Conservation (phyloP, 768 basidiomycete genomes). For the Pleurotus djamor region DNA sequence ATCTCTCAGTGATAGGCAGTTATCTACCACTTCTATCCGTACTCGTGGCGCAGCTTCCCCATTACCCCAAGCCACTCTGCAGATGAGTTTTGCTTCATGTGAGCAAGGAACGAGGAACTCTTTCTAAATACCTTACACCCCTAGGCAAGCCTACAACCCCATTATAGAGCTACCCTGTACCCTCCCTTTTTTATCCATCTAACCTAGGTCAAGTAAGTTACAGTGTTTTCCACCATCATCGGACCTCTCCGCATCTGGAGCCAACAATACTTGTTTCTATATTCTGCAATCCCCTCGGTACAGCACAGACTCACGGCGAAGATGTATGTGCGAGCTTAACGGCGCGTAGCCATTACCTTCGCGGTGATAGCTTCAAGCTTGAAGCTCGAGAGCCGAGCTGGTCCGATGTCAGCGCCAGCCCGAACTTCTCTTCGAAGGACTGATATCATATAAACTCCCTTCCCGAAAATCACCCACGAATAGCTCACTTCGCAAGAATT, state of each 20-base stretch:
- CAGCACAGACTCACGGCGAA: not conserved
- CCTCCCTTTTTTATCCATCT: not conserved
- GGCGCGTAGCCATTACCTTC: not conserved
- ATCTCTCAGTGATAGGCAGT: not conserved
- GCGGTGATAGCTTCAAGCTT: not conserved
- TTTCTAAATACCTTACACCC: no score
- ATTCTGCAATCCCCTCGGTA: not conserved
- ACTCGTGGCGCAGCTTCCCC: not conserved
- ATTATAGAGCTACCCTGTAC: not conserved
- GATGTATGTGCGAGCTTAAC: not conserved
- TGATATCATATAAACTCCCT: no score
- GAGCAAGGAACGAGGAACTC: no score
- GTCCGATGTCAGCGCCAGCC: not conserved
- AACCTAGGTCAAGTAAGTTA: not conserved
- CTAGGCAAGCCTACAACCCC: not conserved
- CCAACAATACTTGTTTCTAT: not conserved
- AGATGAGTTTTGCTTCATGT: no score
- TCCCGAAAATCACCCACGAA: no score
- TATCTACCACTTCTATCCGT: not conserved
- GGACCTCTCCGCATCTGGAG: not conserved
- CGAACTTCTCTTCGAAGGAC: not conserved
- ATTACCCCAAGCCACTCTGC: not conserved
- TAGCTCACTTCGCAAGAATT: no score
- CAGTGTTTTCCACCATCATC: not conserved
- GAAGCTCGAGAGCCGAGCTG: not conserved